Evolutionary conservation across 1,284 basidiomycete species (phyloP), one percentile per base, ranked within the genome.

Genomic region (Marasmius oreades): DNA sequence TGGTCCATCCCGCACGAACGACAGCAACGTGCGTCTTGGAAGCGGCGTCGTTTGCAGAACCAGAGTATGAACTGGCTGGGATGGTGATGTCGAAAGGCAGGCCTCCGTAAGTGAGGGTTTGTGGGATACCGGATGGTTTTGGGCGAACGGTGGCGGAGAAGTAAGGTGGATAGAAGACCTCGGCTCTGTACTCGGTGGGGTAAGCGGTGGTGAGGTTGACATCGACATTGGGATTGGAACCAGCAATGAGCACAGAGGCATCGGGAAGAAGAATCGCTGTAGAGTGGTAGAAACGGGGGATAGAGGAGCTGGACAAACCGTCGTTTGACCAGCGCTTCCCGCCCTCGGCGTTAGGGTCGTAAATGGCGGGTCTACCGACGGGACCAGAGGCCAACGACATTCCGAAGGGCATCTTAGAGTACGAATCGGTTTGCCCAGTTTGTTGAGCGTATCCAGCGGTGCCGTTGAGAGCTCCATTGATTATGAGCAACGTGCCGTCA

Each of bases 161-260:
- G 70, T 93, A 93, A 1, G 83, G 73, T 0, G 92, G 92, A 69
- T 92, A 92, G 75, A 94, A 96, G 56, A 90, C 85, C 71, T 98
- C 94, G 0, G 92, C 86, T 51, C 82, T 78, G 71, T 96, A 97
- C 44, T 89, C 87, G 6, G 95, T 97, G 10, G 91, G 89, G 79
- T 84, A 98, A 58, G 80, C 64, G 23, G 88, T 81, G 28, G 76
- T 73, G 11, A 75, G 58, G 63, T 90, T 89, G 61, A 86, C 92
- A 64, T 97, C 94, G 56, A 92, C 80, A 69, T 97, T 96, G 37
- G 95, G 95, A 73, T 97, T 98, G 23, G 92, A 94, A 12, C 95
- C 95, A 53, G 92, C 93, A 59, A 97, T 81, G 59, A 97, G 73
- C 48, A 98, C 86, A 1, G 90, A 91, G 0, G 82, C 92, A 66